Base-by-base conservation (phyloP, 2,329 filamentous ascomycete genomes). In the Corinectria fuckeliana region DNA sequence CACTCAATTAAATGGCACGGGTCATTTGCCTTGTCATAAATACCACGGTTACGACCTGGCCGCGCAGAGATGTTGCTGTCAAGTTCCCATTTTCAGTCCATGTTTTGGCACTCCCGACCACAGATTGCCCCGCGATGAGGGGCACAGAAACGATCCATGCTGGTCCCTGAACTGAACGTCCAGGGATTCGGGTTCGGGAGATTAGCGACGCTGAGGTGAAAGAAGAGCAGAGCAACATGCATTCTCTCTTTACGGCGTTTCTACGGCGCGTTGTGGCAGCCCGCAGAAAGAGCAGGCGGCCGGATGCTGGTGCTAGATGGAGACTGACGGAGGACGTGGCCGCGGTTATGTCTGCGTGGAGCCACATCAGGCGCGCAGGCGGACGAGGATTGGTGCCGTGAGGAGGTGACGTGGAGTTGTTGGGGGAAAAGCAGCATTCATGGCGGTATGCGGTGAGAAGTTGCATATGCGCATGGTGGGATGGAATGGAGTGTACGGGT, bases 381-480 rank as follows among this genome's bases (percentile, higher is more conserved):
- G 45, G 45, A 28, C 56, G 38, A 54, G 44, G 38, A 44, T 49
- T 51, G 44, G 44, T 25, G 36, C 30, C 28, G 23, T 34, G 47
- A 48, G 32, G 38, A 39, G 38, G 38, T 57, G 59, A 48, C 52
- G 58, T 65, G 53, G 54, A 66, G 50, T 50, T 65, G 51, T 60
- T 65, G 64, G 50, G 61, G 57, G 34, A 41, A 63, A 59, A 51
- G 53, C 55, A 60, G 51, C 45, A 42, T 20, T 18, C 48, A 36
- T 21, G 48, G 47, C 44, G 60, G 51, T 42, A 68, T 68, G 64
- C 67, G 67, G 67, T 69, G 63, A 68, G 53, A 61, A 50, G 50
- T 41, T 56, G 48, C 56, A 58, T 58, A 59, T 61, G 59, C 54
- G 61, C 58, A 64, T 60, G 52, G 36, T 56, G 34, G 30, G 48